Percentiles rank a stretch among this genome's conserved stretches.
These are phyloP conservation scores for Stentor coeruleus DNA, from an alignment of 73 alveolate genomes.

Conservation along the genomic window DNA sequence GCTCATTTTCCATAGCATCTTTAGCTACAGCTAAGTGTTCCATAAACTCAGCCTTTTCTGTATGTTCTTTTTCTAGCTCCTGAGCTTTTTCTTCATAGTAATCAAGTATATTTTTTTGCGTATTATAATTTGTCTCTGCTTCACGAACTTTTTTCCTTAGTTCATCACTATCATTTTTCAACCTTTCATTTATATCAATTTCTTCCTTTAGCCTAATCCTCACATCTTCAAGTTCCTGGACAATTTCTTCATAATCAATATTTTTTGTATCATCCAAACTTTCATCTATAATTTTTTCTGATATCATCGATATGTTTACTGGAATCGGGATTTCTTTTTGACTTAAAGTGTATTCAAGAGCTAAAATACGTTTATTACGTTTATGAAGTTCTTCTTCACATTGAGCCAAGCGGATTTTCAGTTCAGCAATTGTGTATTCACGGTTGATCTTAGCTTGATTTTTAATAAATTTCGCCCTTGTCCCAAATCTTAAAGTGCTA, in stretches of 20 bases:
- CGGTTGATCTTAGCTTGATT: constrained; percentile 69
- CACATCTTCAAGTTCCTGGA: constrained; percentile 1
- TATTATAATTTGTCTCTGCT: not conserved
- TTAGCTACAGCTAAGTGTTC: not conserved
- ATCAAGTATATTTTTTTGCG: not conserved
- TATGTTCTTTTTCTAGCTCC: not conserved
- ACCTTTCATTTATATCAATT: not conserved
- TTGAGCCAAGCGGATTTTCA: constrained; percentile 32
- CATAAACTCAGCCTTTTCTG: not conserved
- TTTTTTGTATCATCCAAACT: not conserved
- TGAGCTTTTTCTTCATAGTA: not conserved
- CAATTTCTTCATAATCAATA: not conserved
- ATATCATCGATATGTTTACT: not conserved
- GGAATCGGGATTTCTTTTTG: not conserved
- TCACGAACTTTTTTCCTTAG: not conserved
- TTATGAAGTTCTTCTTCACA: constrained; percentile 10
- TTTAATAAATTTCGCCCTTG: constrained; percentile 92
- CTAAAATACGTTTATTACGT: not conserved
- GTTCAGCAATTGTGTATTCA: constrained; percentile 65
- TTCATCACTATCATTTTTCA: not conserved
- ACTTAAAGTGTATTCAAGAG: not conserved
- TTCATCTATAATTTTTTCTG: constrained; percentile 2
- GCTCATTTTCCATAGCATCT: not conserved
- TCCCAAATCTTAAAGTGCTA: constrained; percentile 90
- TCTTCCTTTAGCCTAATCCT: not conserved